phyloP scores from a whole-genome alignment of 768 basidiomycete genomes.

The Boletus coccyginus region DNA sequence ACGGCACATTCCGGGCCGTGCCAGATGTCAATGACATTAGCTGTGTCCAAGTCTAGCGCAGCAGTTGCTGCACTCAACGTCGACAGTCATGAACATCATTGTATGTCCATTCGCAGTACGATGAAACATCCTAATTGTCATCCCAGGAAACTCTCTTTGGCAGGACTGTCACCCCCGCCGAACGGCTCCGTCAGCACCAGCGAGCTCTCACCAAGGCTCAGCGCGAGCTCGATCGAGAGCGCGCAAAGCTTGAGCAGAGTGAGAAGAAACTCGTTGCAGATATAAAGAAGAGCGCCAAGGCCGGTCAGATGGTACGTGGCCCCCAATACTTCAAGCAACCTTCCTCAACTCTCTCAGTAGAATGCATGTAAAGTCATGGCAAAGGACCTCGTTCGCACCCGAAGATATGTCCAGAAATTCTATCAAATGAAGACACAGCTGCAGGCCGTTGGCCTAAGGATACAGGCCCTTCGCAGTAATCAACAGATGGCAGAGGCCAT shows the following conservation, averaged over 20 bases:
- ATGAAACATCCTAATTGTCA: slow-evolving; percentile 12
- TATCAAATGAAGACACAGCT: slow-evolving; percentile 98
- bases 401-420: slow-evolving; percentile 96
- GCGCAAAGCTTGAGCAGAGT: slow-evolving; percentile 87
- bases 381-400: slow-evolving; percentile 94
- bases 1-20: slow-evolving; percentile 12
- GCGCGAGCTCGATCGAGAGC: slow-evolving; percentile 95
- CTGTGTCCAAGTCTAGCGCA: slow-evolving; percentile 1
- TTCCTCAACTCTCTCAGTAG: slow-evolving; percentile 42
- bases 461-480: slow-evolving; percentile 95
- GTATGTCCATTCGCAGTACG: slow-evolving; percentile 33
- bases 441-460: slow-evolving; percentile 91
- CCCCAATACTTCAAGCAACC: slow-evolving; percentile 1
- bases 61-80: slow-evolving; percentile 13
- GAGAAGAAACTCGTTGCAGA: slow-evolving; percentile 96
- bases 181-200: slow-evolving; percentile 95
- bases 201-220: slow-evolving; percentile 95
- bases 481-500: slow-evolving; percentile 99
- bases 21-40: background rate
- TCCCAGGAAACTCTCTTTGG: slow-evolving; percentile 94
- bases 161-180: slow-evolving; percentile 90
- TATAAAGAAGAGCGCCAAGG: slow-evolving; percentile 95
- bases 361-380: slow-evolving; percentile 99
- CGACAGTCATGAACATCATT: slow-evolving; percentile 71
- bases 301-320: slow-evolving; percentile 80